Conservation (phyloP, 345 rosid species). For the Lumnitzera littorea region DNA sequence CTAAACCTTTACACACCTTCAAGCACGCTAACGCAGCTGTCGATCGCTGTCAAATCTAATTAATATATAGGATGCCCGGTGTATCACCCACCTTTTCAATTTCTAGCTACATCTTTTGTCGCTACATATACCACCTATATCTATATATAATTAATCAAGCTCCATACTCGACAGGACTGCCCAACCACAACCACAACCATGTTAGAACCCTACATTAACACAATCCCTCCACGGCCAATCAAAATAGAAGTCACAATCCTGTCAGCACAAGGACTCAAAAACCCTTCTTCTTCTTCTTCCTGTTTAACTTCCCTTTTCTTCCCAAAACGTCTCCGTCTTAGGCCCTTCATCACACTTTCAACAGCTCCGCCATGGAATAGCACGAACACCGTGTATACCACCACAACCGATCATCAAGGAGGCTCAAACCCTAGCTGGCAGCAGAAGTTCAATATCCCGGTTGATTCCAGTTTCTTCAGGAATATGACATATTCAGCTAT, state of each 20-base stretch:
- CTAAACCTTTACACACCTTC: too few species aligned
- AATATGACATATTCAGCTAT: slow-evolving; percentile 1
- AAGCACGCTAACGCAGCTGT: too few species aligned
- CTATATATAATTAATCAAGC: too few species aligned
- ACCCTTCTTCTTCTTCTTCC: not conserved
- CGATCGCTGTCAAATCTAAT: too few species aligned
- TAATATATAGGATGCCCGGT: too few species aligned
- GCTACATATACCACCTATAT: too few species aligned
- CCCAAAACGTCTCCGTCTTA: slow-evolving; percentile 7
- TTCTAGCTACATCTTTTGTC: too few species aligned
- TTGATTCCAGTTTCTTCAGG: slow-evolving; percentile 11
- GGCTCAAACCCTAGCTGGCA: slow-evolving; percentile 12
- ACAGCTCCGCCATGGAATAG: not conserved
- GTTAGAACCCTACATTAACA: not conserved
- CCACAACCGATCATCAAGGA: slow-evolving; percentile 1
- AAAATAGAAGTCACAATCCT: slow-evolving; percentile 13
- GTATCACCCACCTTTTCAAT: too few species aligned
- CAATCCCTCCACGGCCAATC: not conserved
- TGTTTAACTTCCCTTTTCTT: slow-evolving; percentile 3
- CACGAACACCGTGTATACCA: not conserved
- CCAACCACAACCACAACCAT: too few species aligned
- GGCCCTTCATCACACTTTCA: slow-evolving; percentile 12
- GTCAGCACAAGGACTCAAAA: slow-evolving; percentile 16
- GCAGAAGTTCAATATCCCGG: slow-evolving; percentile 8
- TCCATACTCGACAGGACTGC: too few species aligned